Conservation (phyloP, 2,329 filamentous ascomycete species). For the Hymenoscyphus albidus region DNA sequence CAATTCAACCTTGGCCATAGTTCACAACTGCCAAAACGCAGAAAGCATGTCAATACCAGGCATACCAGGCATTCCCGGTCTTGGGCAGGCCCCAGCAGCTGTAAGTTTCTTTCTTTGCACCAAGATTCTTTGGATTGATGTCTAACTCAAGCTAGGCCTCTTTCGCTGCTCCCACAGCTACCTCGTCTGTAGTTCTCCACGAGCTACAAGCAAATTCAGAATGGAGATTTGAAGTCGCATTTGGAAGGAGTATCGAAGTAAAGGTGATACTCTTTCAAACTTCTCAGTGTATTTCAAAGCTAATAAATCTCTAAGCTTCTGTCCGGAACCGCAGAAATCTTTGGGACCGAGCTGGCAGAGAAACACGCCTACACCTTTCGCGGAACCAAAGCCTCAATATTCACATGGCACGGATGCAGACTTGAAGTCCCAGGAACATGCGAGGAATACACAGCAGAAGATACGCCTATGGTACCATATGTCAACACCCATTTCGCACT, state of each 20-base stretch:
- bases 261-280: conserved; percentile 39
- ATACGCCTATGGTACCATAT: conserved; percentile 76
- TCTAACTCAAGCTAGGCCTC: conserved; percentile 25
- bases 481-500: conserved; percentile 87
- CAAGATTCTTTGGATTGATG: background rate
- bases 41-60: conserved; percentile 57
- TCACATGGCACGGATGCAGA: conserved; percentile 87
- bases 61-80: conserved; percentile 46
- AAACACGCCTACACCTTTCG: conserved; percentile 77
- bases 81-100: conserved; percentile 63
- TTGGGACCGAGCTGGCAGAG: conserved; percentile 86
- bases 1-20: background rate
- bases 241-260: conserved; percentile 48
- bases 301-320: conserved; percentile 55
- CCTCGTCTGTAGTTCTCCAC: conserved; percentile 42
- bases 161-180: conserved; percentile 28
- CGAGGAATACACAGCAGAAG: conserved; percentile 65
- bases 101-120: conserved; percentile 40
- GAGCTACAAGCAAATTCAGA: conserved; percentile 63
- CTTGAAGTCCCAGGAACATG: conserved; percentile 66
- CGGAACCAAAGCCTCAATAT: conserved; percentile 80
- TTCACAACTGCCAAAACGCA: background rate
- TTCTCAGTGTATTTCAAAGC: conserved; percentile 20
- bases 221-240: conserved; percentile 74
- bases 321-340: conserved; percentile 83